Conservation (phyloP, 2,329 filamentous ascomycete species). For the Aspergillus novofumigatus region DNA sequence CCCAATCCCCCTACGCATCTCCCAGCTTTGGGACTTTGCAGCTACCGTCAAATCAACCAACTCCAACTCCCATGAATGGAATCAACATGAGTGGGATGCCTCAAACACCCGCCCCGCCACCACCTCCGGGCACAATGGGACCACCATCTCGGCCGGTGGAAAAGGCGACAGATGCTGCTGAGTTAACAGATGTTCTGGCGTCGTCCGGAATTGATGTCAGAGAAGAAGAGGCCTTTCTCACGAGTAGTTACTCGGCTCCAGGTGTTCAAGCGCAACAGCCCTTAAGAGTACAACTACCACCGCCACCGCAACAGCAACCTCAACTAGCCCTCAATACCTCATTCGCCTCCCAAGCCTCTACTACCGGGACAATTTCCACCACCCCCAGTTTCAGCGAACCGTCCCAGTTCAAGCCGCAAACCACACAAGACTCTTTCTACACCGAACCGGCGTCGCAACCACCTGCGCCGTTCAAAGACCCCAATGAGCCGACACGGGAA, state of each 20-base stretch:
- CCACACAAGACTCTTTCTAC: constrained; percentile 57
- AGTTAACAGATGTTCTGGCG: constrained; percentile 77
- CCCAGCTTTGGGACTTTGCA: constrained; percentile 52
- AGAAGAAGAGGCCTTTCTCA: constrained; percentile 79
- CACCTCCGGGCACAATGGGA: constrained; percentile 52
- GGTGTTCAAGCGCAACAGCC: constrained; percentile 31
- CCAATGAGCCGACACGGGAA: constrained; percentile 60
- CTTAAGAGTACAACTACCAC: constrained; percentile 41
- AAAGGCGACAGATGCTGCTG: constrained; percentile 55
- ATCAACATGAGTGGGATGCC: constrained; percentile 52
- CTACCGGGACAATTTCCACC: constrained; percentile 38
- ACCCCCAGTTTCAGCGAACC: constrained; percentile 49
- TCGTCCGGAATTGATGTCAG: constrained; percentile 83
- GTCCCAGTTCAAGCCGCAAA: constrained; percentile 50
- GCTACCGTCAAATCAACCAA: constrained; percentile 35
- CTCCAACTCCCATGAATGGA: constrained; percentile 30
- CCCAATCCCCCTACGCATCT: constrained; percentile 59
- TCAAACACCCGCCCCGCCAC: constrained; percentile 39
- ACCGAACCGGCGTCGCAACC: constrained; percentile 61
- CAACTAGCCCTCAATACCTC: constrained; percentile 41
- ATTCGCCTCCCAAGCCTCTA: constrained; percentile 39
- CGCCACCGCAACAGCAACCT: constrained; percentile 18
- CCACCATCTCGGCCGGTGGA: constrained; percentile 58
- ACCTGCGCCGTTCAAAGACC: constrained; percentile 60
- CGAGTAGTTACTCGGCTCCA: constrained; percentile 50